Evolutionary conservation across 2,329 filamentous ascomycete species (phyloP), one percentile per base, ranked within the genome.

Genomic region (Fusarium coicis): DNA sequence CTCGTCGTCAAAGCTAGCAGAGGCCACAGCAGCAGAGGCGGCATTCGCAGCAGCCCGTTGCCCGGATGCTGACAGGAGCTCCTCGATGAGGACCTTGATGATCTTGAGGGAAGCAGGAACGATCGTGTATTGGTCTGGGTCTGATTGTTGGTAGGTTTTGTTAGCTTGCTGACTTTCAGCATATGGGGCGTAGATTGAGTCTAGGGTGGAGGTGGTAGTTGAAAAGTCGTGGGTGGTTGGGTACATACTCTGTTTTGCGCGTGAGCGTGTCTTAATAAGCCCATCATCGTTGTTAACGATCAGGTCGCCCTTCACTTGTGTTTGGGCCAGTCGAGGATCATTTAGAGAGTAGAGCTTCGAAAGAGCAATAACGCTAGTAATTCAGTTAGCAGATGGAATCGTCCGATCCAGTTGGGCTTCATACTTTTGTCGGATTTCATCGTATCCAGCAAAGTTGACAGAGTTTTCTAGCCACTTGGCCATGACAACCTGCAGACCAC

Each of bases 391-490:
- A 68, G 23, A 37, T 14, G 30, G 10, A n/a, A 36, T 14, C 16
- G n/a, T 23, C 5, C 16, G 10, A 23, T 36, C 23, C 28, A 34
- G 4, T 12, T 28, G 6, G 21, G 18, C 12, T 43, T 85, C 91
- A 82, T 85, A 95, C 93, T 98, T 99, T 82, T 98, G 94, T 76
- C 95, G 90, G 76, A 98, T 98, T 82, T 98, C 96, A 77, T 98
- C 95, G 77, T 98, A 99, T 18, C 96, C 96, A n/a, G 95, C 95
- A 83, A 99, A 99, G 82, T 93, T 97, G 82, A 97, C 90, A 8
- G 95, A 97, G 82, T 98, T 97, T 84, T 98, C 96, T 2, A 99
- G 87, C 96, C 96, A 99, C 83, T 98, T 98, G 83, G 91, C 89
- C 74, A 98, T 85, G 7, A 99, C 96, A 30, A 98, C 91, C 72